A percentile compares a stretch with the other conserved stretches of the same genome.
phyloP scores from a whole-genome alignment of 352 stramenopile genomes.

The Lagenidium sp. region DNA sequence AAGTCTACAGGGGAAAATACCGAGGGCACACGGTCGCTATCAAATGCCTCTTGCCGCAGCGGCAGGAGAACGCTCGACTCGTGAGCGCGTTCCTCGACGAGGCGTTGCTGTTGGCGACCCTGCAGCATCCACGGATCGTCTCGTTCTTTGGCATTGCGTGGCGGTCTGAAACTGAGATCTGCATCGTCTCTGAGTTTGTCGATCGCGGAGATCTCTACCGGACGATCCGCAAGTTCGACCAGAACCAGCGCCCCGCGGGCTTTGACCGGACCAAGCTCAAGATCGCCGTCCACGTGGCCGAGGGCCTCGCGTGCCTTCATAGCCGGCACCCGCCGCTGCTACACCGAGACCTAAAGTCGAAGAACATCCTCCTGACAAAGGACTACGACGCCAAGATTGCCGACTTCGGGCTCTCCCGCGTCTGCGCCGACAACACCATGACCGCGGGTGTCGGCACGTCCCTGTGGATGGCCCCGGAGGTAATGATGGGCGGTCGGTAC shows the following conservation, averaged over 20 bases:
- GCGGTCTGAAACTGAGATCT: conserved; percentile 26
- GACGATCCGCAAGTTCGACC: conserved; percentile 8
- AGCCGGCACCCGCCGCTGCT: conserved; percentile 14
- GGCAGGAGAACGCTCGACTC: conserved; percentile 13
- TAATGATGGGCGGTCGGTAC: conserved; percentile 27
- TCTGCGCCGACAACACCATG: conserved; percentile 20
- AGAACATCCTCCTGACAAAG: conserved; percentile 21
- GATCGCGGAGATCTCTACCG: not conserved
- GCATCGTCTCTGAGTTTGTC: conserved; percentile 7
- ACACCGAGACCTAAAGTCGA: conserved; percentile 35
- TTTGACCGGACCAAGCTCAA: conserved; percentile 3
- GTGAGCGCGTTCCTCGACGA: conserved; percentile 31
- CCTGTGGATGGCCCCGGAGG: conserved; percentile 27
- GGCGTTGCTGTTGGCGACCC: conserved; percentile 25
- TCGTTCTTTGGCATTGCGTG: conserved; percentile 36
- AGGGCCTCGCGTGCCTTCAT: conserved; percentile 34
- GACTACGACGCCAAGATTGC: conserved; percentile 26
- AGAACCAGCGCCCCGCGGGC: not conserved
- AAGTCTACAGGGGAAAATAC: conserved; percentile 28
- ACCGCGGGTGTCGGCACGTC: conserved; percentile 25
- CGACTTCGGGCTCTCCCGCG: conserved; percentile 28
- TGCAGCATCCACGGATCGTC: conserved; percentile 29
- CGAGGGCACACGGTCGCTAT: conserved; percentile 20
- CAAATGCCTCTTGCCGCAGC: conserved; percentile 26
- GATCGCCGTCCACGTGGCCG: conserved; percentile 8